Base-by-base conservation (phyloP, 176 grass and related monocot genomes). In the Lolium rigidum region DNA sequence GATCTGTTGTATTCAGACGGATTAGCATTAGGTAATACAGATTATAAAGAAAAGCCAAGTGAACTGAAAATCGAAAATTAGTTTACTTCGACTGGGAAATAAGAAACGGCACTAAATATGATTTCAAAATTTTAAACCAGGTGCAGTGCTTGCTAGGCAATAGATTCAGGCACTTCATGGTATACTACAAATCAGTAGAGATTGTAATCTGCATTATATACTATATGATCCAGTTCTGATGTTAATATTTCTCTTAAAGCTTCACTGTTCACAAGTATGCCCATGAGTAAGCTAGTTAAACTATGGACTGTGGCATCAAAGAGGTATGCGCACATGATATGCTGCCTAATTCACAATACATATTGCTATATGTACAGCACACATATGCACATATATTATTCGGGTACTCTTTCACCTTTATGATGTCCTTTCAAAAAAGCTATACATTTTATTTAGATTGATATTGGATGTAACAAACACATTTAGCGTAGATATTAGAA, bases 1-100 rank as follows among this genome's bases (percentile, higher is more conserved):
- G 31, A 96, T 31, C 94, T 99, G 85, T 91, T 91, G 78, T 80
- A 88, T 43, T 83, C 44, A 41, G 76, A 86, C 57, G 1, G 63
- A 82, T 90, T 71, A 70, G 68, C 38, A 79, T 54, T 68, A 60
- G 31, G 24, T 25, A 17, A 43, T 41, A 52, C 52, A 80, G 13
- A 80, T 64, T 38, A 51, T 78, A 75, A 76, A 68, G 28, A 38
- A 43, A 84, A 66, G 16, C 12, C 15, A 89, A 79, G 12, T 87
- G 21, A 55, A 79, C 47, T 73, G 79, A 55, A 73, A 91, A 59
- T 4, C 64, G n/a, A 74, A 73, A 22, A 80, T 22, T 43, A 24
- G 83, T 41, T 74, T 25, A 74, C 11, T 84, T 61, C 10, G 21
- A 74, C 20, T 4, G 1, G 79, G 48, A 86, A 87, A 82, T 35